phyloP scores from a whole-genome alignment of 768 basidiomycete species.

The Rhizopogon vinicolor region DNA sequence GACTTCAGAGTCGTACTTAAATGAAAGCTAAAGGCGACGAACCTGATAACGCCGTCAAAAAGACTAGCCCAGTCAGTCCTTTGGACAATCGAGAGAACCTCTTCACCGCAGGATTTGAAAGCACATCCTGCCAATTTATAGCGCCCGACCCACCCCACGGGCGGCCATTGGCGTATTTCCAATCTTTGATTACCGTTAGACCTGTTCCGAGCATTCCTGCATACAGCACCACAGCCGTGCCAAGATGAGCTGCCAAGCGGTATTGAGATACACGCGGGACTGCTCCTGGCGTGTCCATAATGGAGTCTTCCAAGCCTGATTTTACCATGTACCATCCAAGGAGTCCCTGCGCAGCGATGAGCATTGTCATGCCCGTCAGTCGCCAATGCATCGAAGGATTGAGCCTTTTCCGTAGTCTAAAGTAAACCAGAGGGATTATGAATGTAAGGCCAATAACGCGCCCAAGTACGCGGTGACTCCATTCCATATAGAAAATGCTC shows the following conservation, averaged over 20 bases:
- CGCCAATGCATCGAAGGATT: slow-evolving; percentile 56
- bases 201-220: slow-evolving; percentile 87
- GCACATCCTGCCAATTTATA: slow-evolving; percentile 37
- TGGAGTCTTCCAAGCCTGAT: slow-evolving; percentile 83
- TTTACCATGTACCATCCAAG: slow-evolving; percentile 99
- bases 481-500: slow-evolving; percentile 97
- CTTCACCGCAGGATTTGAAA: slow-evolving; percentile 53
- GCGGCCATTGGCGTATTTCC: slow-evolving; percentile 59
- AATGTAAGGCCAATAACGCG: slow-evolving; percentile 82
- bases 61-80: slow-evolving; percentile 70
- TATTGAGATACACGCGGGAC: slow-evolving; percentile 97
- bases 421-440: slow-evolving; percentile 81
- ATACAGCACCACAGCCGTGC: slow-evolving; percentile 89
- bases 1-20: background rate
- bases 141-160: slow-evolving; percentile 52
- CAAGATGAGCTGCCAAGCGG: slow-evolving; percentile 89
- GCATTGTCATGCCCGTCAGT: slow-evolving; percentile 65
- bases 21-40: slow-evolving; percentile 13
- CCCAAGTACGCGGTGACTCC: slow-evolving; percentile 91
- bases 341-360: slow-evolving; percentile 88
- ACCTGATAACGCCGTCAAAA: slow-evolving; percentile 93
- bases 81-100: slow-evolving; percentile 57
- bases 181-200: slow-evolving; percentile 72
- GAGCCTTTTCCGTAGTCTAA: slow-evolving; percentile 65
- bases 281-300: slow-evolving; percentile 75